Base-by-base conservation (phyloP, 371 early-diverging fungal genomes). In the Amoeboaphelidium protococcarum region DNA sequence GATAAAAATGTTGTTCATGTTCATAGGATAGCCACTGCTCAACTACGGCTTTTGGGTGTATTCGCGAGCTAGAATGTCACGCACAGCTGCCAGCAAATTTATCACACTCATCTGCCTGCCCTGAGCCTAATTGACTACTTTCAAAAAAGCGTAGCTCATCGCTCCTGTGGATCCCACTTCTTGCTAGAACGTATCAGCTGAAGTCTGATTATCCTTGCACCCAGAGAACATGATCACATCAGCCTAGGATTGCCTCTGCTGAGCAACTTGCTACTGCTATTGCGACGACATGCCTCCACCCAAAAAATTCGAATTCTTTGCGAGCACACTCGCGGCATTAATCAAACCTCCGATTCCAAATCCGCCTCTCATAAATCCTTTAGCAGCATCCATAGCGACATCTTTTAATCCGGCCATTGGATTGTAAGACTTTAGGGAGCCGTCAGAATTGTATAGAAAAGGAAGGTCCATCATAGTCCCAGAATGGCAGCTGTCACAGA, bases 191-290 rank as follows among this genome's bases (percentile, higher is more conserved):
- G 85, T 68, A 62, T 89, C 90, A 0, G 88, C 85, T 3, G 77
- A 77, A 0, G 87, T 86, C 55, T 89, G 87, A 51, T 66, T 67
- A 54, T 92, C 92, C 57, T 80, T 81, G 61, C 89, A 89, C 1
- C 74, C 90, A 26, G 76, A 73, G 47, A 86, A 82, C 80, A 80
- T 78, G 49, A 82, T 68, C 2, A 82, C 80, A 59, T 82, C 81
- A 13, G 80, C 81, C 4, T 67, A 72, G 41, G 67, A 66, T 58
- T 74, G 69, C 46, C 63, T 58, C 22, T 52, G 53, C 44, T 62
- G 59, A 37, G 64, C 58, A 25, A 58, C 56, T 40, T 57, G 60
- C 25, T 63, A 59, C 56, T 60, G 60, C 42, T 52, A 52, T 52
- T 60, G 61, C 25, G 59, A 63, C 2, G 52, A 52, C 12, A 55